Evolutionary conservation across 2,329 filamentous ascomycete genomes (phyloP).

Genomic region (Metarhizium guizhouense): DNA sequence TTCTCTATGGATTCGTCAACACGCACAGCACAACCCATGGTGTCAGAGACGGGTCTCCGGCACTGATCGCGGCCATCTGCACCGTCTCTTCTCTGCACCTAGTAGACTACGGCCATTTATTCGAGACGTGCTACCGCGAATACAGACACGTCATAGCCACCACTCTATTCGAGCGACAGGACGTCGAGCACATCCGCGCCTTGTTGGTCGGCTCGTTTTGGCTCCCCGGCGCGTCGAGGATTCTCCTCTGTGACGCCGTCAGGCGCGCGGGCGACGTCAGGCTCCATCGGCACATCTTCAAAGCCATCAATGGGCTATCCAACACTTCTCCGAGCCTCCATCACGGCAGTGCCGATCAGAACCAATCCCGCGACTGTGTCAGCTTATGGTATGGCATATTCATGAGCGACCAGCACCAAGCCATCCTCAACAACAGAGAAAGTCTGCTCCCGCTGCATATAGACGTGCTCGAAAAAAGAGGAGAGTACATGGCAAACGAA

Average conservation of each 20-base stretch:
- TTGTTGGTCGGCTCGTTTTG: constrained; percentile 29
- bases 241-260: constrained; percentile 27
- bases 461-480: not conserved
- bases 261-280: constrained; percentile 30
- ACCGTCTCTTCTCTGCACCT: constrained; percentile 14
- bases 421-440: constrained; percentile 5
- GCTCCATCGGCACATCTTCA: constrained; percentile 16
- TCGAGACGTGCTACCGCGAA: constrained; percentile 3
- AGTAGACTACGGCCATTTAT: constrained; percentile 8
- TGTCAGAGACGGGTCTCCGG: constrained; percentile 12
- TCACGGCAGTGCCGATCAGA: constrained; percentile 8
- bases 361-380: constrained; percentile 18
- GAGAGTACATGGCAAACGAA: not conserved
- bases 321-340: not conserved
- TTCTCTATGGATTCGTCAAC: constrained; percentile 13
- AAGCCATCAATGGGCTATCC: not conserved
- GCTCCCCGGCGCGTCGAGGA: constrained; percentile 29
- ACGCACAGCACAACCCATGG: constrained; percentile 9
- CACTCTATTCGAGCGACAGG: constrained; percentile 19
- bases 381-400: constrained; percentile 30
- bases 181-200: constrained; percentile 24
- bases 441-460: not conserved
- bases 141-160: not conserved
- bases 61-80: constrained; percentile 12
- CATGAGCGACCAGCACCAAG: constrained; percentile 24